Base-by-base conservation (phyloP, 148 eudicot genomes). In the Spergularia bocconei region DNA sequence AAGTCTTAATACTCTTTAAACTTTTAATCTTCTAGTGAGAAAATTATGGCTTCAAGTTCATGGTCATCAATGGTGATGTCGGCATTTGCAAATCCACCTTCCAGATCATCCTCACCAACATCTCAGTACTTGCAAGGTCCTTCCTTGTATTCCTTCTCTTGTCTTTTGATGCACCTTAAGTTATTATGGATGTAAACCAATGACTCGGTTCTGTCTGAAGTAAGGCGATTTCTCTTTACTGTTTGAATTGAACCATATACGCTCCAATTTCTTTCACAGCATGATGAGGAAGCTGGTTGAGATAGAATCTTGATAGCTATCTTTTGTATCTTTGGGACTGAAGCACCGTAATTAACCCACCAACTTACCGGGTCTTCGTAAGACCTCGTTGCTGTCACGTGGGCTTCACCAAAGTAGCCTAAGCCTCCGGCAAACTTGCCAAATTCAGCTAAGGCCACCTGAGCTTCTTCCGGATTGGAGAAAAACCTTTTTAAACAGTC, bases 301-400 rank as follows among this genome's bases (percentile, higher is more conserved):
- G 33, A 29, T 29, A 29, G 33, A 29, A 29, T 1, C 33, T 29
- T 2, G 33, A 64, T 3, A 2, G 20, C 50, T 36, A 64, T 16
- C 10, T 5, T 16, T 64, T 64, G 20, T 7, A 36, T 13, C 20
- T 36, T 14, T 3, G 68, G 68, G 36, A 20, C 15, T 15, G 48
- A 36, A 64, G 68, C 19, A 38, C 50, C 47, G 39, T 64, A 64
- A 38, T 64, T 64, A 13, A n/a, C 50, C 68, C 48, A 64, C 68
- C 68, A 64, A 25, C 48, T 36, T 16, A 33, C 5, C 11, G 68
- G 48, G 2, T 64, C 50, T 36, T 13, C 68, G 17, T 14, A 14
- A 3, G 5, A 47, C 17, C 50, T 36, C 17, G 19, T 10, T 33
- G n/a, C 20, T 29, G 2, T 29, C 1, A 29, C 33, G 1, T 29